Evolutionary conservation across 495 filamentous ascomycete genomes (phyloP).

Genomic region (Neurospora sp.): DNA sequence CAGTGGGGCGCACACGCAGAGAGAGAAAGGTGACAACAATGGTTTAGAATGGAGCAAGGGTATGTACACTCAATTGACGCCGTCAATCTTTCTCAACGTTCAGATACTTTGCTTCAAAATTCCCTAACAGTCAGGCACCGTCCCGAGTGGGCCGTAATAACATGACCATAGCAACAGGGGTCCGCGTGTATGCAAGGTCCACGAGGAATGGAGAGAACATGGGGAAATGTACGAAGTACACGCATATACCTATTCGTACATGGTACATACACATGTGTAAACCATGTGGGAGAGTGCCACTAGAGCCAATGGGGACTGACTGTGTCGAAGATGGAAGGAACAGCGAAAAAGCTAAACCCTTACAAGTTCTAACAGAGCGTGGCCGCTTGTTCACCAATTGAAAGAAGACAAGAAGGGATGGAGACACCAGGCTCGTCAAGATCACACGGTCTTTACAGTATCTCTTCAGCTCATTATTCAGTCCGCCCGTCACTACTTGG

Average conservation of each 20-base stretch:
- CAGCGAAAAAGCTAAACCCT: neutral
- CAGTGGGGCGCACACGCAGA: neutral
- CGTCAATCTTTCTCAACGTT: neutral
- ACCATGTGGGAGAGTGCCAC: neutral
- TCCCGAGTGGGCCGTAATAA: slow-evolving; percentile 17
- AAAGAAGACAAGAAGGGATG: neutral
- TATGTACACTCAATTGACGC: neutral
- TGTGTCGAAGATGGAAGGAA: neutral
- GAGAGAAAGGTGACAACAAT: neutral
- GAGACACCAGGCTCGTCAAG: neutral
- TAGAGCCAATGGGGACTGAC: neutral
- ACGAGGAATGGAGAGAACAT: neutral
- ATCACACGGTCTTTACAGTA: neutral
- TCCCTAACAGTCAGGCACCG: neutral
- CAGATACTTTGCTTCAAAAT: slow-evolving; percentile 9
- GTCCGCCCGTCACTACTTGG: neutral
- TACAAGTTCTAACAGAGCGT: neutral
- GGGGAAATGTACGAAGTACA: neutral
- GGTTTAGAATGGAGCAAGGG: neutral
- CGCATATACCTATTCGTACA: neutral
- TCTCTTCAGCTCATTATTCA: neutral
- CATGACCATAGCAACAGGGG: slow-evolving; percentile 11
- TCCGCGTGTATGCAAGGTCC: slow-evolving; percentile 17
- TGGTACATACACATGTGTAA: neutral
- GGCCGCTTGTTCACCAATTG: neutral